A percentile compares a stretch with the other conserved stretches of the same genome.
Conservation (phyloP, 257 asterid genomes). For the Lycium ferocissimum region DNA sequence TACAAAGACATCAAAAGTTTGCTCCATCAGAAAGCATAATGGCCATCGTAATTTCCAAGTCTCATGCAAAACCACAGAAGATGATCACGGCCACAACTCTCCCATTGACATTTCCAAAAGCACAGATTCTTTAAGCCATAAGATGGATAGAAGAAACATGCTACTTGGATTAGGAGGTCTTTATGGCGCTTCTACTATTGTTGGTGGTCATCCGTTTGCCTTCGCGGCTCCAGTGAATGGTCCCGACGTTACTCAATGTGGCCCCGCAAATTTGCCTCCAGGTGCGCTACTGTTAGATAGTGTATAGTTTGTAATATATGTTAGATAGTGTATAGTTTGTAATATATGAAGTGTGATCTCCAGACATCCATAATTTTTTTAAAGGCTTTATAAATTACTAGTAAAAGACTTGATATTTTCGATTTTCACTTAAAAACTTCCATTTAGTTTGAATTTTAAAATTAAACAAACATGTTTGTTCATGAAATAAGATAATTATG, state of each 20-base stretch:
- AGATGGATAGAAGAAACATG: conserved; percentile 60
- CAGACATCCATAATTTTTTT: no score
- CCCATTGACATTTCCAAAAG: conserved; percentile 26
- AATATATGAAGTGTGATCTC: background rate
- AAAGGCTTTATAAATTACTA: background rate
- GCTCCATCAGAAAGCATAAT: conserved; percentile 31
- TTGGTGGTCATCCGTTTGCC: conserved; percentile 53
- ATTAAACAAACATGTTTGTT: background rate
- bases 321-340: background rate
- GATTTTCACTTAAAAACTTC: no score
- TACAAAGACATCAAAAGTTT: conserved; percentile 38
- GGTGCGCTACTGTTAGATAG: conserved; percentile 29
- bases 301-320: background rate
- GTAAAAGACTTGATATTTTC: no score
- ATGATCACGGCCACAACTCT: conserved; percentile 31
- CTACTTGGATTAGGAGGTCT: conserved; percentile 75
- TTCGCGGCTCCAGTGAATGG: conserved; percentile 63
- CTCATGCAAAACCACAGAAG: conserved; percentile 54
- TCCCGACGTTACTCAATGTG: conserved; percentile 79
- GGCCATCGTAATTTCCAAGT: conserved; percentile 39
- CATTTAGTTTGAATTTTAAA: background rate
- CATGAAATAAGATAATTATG: no score
- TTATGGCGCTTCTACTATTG: conserved; percentile 64
- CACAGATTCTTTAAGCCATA: conserved; percentile 26
- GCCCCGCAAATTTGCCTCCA: conserved; percentile 68